Percentiles rank a stretch among this genome's conserved stretches.
phyloP scores from a whole-genome alignment of 2,329 filamentous ascomycete species.

The Truncatella angustata region DNA sequence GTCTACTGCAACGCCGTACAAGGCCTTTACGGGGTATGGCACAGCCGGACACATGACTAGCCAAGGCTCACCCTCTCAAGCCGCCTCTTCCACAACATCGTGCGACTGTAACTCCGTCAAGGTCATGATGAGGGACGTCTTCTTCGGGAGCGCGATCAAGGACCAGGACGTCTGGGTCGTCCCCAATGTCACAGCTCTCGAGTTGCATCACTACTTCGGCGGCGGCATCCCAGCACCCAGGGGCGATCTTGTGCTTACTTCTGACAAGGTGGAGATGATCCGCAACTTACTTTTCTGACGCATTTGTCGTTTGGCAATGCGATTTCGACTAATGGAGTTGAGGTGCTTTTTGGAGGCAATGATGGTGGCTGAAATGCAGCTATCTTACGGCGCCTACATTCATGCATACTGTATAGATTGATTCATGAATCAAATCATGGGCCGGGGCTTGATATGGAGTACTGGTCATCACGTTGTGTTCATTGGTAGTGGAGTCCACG shows the following conservation, averaged over 20 bases:
- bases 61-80: no score
- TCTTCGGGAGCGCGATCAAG: not conserved
- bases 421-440: no score
- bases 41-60: not conserved
- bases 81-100: no score
- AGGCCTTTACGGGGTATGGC: not conserved
- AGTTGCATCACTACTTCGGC: conserved; percentile 3
- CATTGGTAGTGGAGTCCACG: no score
- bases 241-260: not conserved
- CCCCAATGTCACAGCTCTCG: not conserved
- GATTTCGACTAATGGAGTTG: not conserved
- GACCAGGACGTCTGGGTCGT: conserved; percentile 6
- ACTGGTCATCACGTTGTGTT: no score
- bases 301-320: no score
- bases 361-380: no score
- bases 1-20: no score
- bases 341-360: not conserved
- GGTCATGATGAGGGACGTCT: not conserved
- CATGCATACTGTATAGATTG: no score
- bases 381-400: no score
- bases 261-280: not conserved
- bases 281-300: not conserved
- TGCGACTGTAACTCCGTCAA: not conserved
- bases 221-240: not conserved
- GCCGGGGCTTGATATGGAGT: no score